Percentiles rank a stretch among this genome's conserved stretches.
These are phyloP conservation scores for Colletotrichum sublineola DNA, from an alignment of 2,329 filamentous ascomycete species.

Conservation along the genomic window DNA sequence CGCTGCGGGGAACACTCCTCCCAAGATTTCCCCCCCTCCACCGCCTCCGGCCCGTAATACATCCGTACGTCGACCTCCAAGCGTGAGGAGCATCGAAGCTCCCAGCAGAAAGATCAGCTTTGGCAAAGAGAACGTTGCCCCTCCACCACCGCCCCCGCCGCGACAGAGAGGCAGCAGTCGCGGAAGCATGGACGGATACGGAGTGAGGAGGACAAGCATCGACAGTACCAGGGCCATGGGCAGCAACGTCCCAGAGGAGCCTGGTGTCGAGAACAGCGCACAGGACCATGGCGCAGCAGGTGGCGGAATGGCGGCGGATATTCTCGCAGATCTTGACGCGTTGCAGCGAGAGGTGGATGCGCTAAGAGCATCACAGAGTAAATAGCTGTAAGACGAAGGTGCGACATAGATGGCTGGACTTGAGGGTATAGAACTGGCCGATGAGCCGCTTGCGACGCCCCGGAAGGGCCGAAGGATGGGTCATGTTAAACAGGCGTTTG, in stretches of 20 bases:
- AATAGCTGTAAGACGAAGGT: conserved; percentile 28
- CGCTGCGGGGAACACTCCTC: conserved; percentile 5
- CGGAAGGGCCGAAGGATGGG: conserved; percentile 24
- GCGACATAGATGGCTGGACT: conserved; percentile 25
- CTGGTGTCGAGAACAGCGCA: conserved; percentile 42
- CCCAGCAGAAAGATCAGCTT: conserved; percentile 39
- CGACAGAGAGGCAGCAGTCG: conserved; percentile 62
- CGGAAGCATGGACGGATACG: conserved; percentile 55
- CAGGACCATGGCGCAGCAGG: conserved; percentile 45
- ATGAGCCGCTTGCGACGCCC: conserved; percentile 2
- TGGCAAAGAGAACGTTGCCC: conserved; percentile 25
- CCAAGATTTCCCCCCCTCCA: conserved; percentile 54
- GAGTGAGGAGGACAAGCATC: conserved; percentile 50
- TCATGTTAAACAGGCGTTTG: conserved; percentile 26
- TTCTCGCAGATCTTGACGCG: conserved; percentile 79
- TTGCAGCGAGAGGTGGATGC: conserved; percentile 83
- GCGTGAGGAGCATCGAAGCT: conserved; percentile 57
- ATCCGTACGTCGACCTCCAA: conserved; percentile 60
- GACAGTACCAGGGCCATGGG: conserved; percentile 46
- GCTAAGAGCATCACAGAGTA: conserved; percentile 60
- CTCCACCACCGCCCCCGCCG: conserved; percentile 64
- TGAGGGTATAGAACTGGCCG: conserved; percentile 20
- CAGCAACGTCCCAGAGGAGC: conserved; percentile 48
- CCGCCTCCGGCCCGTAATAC: conserved; percentile 61
- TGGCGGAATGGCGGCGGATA: conserved; percentile 63